Evolutionary conservation across 305 asterid species (phyloP).

Genomic region (Fraxinus latifolia): DNA sequence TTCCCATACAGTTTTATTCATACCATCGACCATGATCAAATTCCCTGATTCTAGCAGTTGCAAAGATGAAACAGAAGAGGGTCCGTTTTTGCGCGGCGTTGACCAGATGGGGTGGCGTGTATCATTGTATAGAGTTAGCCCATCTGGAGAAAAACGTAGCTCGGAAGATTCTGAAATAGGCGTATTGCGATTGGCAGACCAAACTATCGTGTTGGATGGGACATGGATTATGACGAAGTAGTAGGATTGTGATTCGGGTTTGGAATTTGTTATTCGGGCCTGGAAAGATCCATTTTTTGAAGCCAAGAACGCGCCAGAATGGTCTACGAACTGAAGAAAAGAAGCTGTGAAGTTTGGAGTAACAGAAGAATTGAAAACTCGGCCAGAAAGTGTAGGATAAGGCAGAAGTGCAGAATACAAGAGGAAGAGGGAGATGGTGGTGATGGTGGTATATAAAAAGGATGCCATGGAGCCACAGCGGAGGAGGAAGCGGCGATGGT

Average conservation of each 20-base stretch:
- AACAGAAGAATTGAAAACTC: constrained; percentile 25
- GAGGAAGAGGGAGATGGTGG: constrained; percentile 19
- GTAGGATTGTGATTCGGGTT: constrained; percentile 31
- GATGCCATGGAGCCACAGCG: constrained; percentile 35
- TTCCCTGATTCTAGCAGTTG: constrained; percentile 52
- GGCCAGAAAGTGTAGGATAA: constrained; percentile 28
- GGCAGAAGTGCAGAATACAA: constrained; percentile 17
- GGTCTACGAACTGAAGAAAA: constrained; percentile 37
- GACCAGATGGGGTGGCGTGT: constrained; percentile 44
- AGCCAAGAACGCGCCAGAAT: constrained; percentile 47
- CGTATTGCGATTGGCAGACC: constrained; percentile 55
- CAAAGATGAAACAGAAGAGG: constrained; percentile 29
- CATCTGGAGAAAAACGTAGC: constrained; percentile 31
- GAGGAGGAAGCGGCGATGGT: constrained; percentile 14
- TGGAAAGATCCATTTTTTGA: constrained; percentile 35
- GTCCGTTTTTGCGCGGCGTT: constrained; percentile 23
- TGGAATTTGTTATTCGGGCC: constrained; percentile 38
- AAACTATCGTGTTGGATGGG: constrained; percentile 30
- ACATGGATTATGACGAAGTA: constrained; percentile 45
- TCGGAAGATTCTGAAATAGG: constrained; percentile 45
- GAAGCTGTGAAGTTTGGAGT: constrained; percentile 45
- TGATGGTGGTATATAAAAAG: neutral
- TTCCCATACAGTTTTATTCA: constrained; percentile 36
- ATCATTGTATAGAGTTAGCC: constrained; percentile 45
- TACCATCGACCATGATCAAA: constrained; percentile 35